These are phyloP conservation scores for Tilletia setariae DNA, from an alignment of 1,284 basidiomycete genomes.

Conservation along the genomic window DNA sequence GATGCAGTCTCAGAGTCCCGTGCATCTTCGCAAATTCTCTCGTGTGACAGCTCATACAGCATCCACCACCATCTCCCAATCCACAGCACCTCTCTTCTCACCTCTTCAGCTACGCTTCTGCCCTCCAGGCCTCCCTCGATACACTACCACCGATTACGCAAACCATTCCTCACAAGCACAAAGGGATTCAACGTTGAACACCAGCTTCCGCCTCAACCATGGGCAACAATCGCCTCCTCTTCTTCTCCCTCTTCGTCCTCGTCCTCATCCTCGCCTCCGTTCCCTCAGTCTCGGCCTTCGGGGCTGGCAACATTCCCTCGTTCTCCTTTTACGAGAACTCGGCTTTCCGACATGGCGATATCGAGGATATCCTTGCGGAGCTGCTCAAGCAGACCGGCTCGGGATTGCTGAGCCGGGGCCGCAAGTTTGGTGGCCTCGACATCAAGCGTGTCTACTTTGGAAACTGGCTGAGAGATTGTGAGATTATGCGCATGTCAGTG, in stretches of 20 bases:
- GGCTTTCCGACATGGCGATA: constrained; percentile 47
- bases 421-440: constrained; percentile 49
- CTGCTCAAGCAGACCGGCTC: constrained; percentile 42
- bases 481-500: neutral
- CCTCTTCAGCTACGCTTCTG: neutral
- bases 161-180: neutral
- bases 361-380: constrained; percentile 43
- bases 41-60: no score
- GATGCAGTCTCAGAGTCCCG: no score
- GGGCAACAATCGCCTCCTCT: no score
- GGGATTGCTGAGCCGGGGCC: constrained; percentile 31
- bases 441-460: constrained; percentile 52
- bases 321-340: constrained; percentile 43
- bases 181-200: neutral
- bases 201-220: neutral
- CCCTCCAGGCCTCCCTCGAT: neutral
- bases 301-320: constrained; percentile 46
- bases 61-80: no score
- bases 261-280: constrained; percentile 8
- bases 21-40: no score
- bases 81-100: no score
- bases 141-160: neutral
- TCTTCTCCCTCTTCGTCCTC: constrained; percentile 1
- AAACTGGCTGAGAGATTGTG: constrained; percentile 40
- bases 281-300: constrained; percentile 27